A percentile compares a stretch with the other conserved stretches of the same genome.
Evolutionary conservation across 208 protist species (phyloP).

Genomic region (Leishmania mexicana): DNA sequence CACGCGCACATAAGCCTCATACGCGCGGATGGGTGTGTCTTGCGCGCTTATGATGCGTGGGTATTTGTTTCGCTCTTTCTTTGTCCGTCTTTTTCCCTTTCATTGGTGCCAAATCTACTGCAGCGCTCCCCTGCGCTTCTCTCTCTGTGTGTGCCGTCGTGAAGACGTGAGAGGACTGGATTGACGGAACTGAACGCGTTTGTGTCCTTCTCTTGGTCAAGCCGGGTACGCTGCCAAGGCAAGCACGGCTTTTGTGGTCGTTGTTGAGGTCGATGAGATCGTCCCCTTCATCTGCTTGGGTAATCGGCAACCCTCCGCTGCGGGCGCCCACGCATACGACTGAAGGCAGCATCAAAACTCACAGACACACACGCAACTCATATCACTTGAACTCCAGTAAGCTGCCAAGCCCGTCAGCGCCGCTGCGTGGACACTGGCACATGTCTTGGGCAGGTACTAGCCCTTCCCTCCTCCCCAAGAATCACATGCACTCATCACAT

Average conservation of each 20-base stretch:
- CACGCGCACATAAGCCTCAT: background rate
- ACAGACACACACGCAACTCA: background rate
- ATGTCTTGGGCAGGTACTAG: background rate
- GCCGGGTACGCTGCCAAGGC: too few species aligned
- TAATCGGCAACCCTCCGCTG: too few species aligned
- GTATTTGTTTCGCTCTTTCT: background rate
- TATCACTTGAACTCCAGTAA: background rate
- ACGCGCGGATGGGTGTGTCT: background rate
- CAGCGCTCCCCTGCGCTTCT: background rate
- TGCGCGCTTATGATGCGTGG: background rate
- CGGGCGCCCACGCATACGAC: too few species aligned
- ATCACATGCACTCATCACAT: background rate
- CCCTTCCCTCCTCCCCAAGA: background rate
- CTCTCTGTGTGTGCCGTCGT: background rate
- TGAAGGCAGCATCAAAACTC: too few species aligned
- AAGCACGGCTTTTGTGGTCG: too few species aligned
- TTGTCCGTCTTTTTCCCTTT: background rate
- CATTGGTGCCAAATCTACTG: background rate
- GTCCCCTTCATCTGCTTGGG: too few species aligned
- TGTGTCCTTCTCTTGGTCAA: background rate
- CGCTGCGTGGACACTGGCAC: background rate
- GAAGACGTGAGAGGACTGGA: background rate
- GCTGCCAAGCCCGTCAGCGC: background rate
- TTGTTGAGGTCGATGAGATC: too few species aligned
- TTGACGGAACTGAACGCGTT: background rate